Evolutionary conservation across 2,329 filamentous ascomycete genomes (phyloP), one percentile per base, ranked within the genome.

Genomic region (Colletotrichum godetiae): DNA sequence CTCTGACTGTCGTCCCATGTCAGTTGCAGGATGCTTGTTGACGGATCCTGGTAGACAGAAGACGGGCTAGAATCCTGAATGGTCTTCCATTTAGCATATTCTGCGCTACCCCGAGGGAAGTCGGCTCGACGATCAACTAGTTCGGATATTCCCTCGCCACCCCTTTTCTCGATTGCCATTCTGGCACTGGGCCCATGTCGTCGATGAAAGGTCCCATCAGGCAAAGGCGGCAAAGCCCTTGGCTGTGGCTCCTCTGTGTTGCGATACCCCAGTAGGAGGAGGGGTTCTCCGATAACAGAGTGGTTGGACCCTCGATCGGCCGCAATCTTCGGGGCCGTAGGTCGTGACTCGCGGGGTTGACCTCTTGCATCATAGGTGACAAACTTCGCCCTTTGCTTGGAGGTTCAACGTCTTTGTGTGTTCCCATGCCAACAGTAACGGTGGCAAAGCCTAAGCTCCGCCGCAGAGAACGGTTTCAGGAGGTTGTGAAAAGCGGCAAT

Each of bases 151-250:
- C 61, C 71, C 67, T 73, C 60, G 71, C 71, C 71, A 71, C 67
- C 60, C 67, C 61, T 71, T 70, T 71, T 66, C 62, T 60, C 27
- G 13, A 52, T 67, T 56, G 63, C 42, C 58, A 52, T 62, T 64
- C 49, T 62, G n/a, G 64, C 35, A 24, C 65, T n/a, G 31, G 24
- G 37, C 65, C 65, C 59, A 22, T 52, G 60, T 57, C 56, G 49
- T 52, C 52, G 60, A 61, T 49, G 49, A 61, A 60, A 60, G 59
- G 56, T 65, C 61, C 60, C 67, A 33, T 61, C 61, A 58, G 71
- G 71, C 67, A 73, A 73, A 61, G 57, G 71, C 71, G 71, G 71
- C 71, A 66, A 71, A 73, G 67, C 67, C 60, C 56, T 66, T 71
- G 67, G 67, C 61, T 73, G 35, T 57, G 35, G 56, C 49, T 56